Evolutionary conservation across 768 basidiomycete species (phyloP).

Genomic region (Leucocoprinus leucothites): DNA sequence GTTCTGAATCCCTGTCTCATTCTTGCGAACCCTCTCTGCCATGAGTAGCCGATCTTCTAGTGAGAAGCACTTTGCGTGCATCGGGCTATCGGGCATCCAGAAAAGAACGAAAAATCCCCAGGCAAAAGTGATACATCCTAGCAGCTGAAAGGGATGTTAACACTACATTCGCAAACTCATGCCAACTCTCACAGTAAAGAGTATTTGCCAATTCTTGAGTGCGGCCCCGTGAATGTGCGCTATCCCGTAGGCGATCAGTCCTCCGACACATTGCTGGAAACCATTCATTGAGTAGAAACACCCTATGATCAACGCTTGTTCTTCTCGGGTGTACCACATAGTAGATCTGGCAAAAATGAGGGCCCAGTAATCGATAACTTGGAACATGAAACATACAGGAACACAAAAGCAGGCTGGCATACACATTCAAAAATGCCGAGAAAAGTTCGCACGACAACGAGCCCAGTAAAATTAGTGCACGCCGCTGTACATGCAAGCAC

Average conservation of each 20-base stretch:
- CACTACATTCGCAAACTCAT: background rate
- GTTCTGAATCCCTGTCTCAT: conserved; percentile 52
- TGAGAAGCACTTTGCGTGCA: conserved; percentile 45
- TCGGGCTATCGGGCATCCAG: conserved; percentile 50
- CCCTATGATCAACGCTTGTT: conserved; percentile 45
- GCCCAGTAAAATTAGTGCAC: conserved; percentile 39
- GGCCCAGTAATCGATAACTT: background rate
- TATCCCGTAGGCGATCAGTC: conserved; percentile 48
- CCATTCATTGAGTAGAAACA: conserved; percentile 46
- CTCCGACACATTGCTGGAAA: conserved; percentile 46
- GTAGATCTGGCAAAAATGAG: conserved; percentile 29
- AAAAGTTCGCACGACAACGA: conserved; percentile 45
- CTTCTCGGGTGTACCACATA: conserved; percentile 51
- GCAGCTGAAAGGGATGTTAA: conserved; percentile 25
- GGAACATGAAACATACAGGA: conserved; percentile 25
- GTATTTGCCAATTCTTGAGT: conserved; percentile 49
- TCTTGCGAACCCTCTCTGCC: conserved; percentile 48
- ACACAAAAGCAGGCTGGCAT: conserved; percentile 46
- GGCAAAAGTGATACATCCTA: conserved; percentile 41
- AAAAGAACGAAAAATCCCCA: conserved; percentile 47
- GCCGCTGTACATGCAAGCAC: conserved; percentile 48
- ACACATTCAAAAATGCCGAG: conserved; percentile 46
- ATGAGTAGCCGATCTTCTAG: conserved; percentile 44
- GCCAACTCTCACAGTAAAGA: conserved; percentile 31
- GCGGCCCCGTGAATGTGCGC: conserved; percentile 37